Conservation (phyloP, 495 filamentous ascomycete species). For the Jackrogersella multiformis region DNA sequence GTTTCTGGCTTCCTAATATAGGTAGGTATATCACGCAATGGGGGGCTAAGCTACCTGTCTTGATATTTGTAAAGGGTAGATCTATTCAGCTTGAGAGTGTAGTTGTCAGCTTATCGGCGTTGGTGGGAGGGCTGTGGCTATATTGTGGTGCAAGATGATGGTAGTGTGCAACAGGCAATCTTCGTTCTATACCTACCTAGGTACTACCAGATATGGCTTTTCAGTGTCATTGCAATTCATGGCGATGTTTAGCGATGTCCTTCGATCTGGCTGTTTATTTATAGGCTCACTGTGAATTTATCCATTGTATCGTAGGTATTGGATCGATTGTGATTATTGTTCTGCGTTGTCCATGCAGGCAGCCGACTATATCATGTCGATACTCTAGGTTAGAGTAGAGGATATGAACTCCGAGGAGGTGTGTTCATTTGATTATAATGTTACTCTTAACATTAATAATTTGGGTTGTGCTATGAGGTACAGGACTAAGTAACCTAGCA, state of each 20-base stretch:
- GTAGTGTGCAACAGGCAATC: constrained; percentile 27
- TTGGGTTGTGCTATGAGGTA: not conserved
- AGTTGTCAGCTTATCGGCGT: too few species aligned
- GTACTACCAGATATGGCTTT: constrained; percentile 11
- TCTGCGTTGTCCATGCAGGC: not conserved
- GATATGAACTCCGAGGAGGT: not conserved
- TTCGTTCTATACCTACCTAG: too few species aligned
- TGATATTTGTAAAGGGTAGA: too few species aligned
- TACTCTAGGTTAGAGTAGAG: not conserved
- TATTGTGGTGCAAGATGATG: constrained; percentile 33
- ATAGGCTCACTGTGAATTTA: not conserved
- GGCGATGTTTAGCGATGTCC: constrained; percentile 16
- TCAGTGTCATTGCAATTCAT: constrained; percentile 12
- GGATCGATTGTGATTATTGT: too few species aligned
- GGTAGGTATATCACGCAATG: too few species aligned
- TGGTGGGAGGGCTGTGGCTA: constrained; percentile 28
- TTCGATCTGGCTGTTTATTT: not conserved
- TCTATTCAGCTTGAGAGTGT: too few species aligned
- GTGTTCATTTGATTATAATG: not conserved
- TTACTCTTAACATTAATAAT: not conserved
- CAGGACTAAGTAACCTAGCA: not conserved
- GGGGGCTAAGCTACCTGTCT: too few species aligned
- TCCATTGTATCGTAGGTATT: not conserved
- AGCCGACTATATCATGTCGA: not conserved
- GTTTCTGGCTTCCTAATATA: too few species aligned